A percentile compares a stretch with the other conserved stretches of the same genome.
These are phyloP conservation scores for Colletotrichum lini DNA, from an alignment of 2,329 filamentous ascomycete species.

Conservation along the genomic window DNA sequence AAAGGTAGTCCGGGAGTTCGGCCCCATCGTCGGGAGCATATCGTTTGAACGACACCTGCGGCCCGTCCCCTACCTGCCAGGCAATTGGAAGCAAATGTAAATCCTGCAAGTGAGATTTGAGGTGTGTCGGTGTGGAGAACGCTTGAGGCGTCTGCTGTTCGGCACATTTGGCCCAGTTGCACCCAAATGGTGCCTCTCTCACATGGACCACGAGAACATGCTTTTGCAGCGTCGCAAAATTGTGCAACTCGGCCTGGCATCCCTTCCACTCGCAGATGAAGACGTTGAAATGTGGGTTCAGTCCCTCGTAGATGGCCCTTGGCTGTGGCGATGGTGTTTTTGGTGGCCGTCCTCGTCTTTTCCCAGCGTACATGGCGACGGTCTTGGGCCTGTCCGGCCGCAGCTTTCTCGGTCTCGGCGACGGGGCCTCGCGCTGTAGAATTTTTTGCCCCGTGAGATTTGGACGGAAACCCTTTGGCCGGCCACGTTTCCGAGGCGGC, in stretches of 20 bases:
- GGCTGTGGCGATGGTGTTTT: constrained; percentile 56
- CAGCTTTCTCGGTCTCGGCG: constrained; percentile 42
- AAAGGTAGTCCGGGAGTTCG: constrained; percentile 64
- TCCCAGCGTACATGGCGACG: constrained; percentile 45
- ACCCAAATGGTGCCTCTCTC: constrained; percentile 44
- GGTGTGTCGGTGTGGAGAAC: constrained; percentile 48
- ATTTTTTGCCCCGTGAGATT: constrained; percentile 48
- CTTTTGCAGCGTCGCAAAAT: constrained; percentile 69
- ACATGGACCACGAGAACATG: constrained; percentile 69
- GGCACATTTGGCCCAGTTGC: constrained; percentile 60
- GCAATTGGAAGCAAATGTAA: constrained; percentile 66
- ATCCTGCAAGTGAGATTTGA: constrained; percentile 67
- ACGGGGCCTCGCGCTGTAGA: constrained; percentile 31
- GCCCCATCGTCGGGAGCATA: constrained; percentile 43
- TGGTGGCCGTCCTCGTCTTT: constrained; percentile 60
- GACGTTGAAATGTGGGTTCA: constrained; percentile 61
- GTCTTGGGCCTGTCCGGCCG: constrained; percentile 49
- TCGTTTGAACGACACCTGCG: constrained; percentile 45
- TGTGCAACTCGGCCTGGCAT: constrained; percentile 74
- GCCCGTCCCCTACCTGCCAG: constrained; percentile 74
- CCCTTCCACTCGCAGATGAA: constrained; percentile 73
- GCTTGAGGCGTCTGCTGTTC: constrained; percentile 25
- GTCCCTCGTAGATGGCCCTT: constrained; percentile 57
- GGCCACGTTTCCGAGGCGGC: constrained; percentile 55
- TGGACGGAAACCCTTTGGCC: constrained; percentile 64